Conservation (phyloP, 106 monocot species). For the Dendrobium chrysotoxum region DNA sequence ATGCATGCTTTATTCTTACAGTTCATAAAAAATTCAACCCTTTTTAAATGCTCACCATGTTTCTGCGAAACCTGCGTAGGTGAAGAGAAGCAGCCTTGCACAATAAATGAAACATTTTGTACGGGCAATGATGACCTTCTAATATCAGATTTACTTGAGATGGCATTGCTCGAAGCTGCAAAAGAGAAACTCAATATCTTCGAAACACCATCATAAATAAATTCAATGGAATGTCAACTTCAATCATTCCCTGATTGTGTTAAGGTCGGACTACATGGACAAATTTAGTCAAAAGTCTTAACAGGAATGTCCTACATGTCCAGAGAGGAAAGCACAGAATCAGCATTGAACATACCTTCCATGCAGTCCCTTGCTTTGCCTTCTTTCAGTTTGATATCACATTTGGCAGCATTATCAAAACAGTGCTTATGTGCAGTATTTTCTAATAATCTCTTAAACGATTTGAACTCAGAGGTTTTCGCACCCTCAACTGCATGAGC, state of each 20-base stretch:
- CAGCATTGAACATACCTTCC: slow-evolving; percentile 3
- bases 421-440: slow-evolving; percentile 1
- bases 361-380: background rate
- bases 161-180: slow-evolving; percentile 11
- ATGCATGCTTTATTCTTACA: background rate
- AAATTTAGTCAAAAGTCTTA: background rate
- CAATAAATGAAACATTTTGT: slow-evolving; percentile 12
- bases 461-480: slow-evolving; percentile 27
- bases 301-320: background rate
- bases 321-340: background rate
- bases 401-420: background rate
- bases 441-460: slow-evolving; percentile 14
- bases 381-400: slow-evolving; percentile 4
- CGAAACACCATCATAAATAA: background rate
- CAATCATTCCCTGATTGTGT: background rate
- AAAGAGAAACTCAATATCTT: background rate
- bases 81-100: background rate
- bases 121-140: background rate
- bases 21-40: background rate
- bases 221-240: background rate
- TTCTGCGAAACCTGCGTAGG: slow-evolving; percentile 6
- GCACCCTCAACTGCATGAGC: slow-evolving; percentile 13
- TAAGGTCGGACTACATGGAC: background rate
- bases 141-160: background rate
- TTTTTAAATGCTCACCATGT: slow-evolving; percentile 10